Percentiles rank a stretch among this genome's conserved stretches.
phyloP scores from a whole-genome alignment of 164 flowering plant species.

The Santalum album region DNA sequence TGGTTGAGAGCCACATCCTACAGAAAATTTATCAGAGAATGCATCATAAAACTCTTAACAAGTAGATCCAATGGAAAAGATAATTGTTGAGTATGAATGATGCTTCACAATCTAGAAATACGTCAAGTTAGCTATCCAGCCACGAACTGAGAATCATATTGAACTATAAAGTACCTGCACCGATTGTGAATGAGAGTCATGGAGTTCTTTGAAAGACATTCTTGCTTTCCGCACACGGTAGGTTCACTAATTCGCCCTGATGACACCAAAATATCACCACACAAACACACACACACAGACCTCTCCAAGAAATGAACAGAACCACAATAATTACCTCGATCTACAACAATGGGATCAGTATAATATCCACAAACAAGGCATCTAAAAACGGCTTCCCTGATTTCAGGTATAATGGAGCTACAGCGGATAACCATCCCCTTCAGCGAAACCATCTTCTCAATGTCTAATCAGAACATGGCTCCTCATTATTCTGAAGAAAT shows the following conservation, averaged over 20 bases:
- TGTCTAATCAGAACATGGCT: conserved; percentile 32
- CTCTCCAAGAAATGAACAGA: neutral
- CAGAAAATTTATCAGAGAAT: too few relatives aligned
- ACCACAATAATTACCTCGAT: conserved; percentile 54
- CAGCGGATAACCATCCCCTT: conserved; percentile 95
- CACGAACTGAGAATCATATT: too few relatives aligned
- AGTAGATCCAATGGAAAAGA: too few relatives aligned
- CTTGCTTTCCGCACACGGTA: conserved; percentile 50
- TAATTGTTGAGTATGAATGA: too few relatives aligned
- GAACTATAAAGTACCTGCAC: too few relatives aligned
- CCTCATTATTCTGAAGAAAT: neutral
- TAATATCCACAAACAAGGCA: conserved; percentile 85
- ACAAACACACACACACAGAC: neutral
- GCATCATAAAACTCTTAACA: too few relatives aligned
- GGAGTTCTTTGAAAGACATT: conserved; percentile 74
- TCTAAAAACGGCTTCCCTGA: conserved; percentile 84
- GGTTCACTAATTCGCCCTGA: conserved; percentile 85
- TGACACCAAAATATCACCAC: conserved; percentile 8
- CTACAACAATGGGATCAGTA: conserved; percentile 77
- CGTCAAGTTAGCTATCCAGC: too few relatives aligned
- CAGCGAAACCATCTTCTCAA: conserved; percentile 91
- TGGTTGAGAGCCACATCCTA: too few relatives aligned
- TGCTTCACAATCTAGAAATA: too few relatives aligned
- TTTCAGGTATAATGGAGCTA: conserved; percentile 92
- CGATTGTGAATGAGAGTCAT: conserved; percentile 88